Evolutionary conservation across 2,329 filamentous ascomycete species (phyloP).

Genomic region (Aureobasidium sp.): DNA sequence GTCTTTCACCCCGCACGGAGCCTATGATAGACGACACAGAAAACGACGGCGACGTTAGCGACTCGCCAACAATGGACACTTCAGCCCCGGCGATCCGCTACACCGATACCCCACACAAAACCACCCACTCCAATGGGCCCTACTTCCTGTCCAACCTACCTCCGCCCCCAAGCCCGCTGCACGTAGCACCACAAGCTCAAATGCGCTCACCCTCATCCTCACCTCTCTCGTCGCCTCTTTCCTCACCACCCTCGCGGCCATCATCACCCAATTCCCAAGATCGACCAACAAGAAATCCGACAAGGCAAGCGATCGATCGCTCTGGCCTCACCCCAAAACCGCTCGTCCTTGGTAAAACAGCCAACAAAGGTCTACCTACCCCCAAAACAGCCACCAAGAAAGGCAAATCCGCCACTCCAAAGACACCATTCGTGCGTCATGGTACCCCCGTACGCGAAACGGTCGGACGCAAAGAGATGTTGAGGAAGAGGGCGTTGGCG

Average conservation of each 20-base stretch:
- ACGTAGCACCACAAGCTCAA: neutral
- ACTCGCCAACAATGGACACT: neutral
- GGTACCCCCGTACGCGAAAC: neutral
- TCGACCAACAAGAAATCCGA: neutral
- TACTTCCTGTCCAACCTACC: constrained; percentile 7
- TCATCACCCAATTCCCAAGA: neutral
- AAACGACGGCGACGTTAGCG: constrained; percentile 12
- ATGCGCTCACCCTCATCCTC: neutral
- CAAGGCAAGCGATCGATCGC: neutral
- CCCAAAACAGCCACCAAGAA: neutral
- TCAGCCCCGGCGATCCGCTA: constrained; percentile 3
- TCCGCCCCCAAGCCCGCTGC: neutral
- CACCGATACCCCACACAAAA: neutral
- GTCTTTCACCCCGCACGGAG: neutral
- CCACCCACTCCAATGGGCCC: neutral
- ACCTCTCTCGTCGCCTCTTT: neutral
- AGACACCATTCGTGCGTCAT: neutral
- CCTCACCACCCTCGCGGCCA: neutral
- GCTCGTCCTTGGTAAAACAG: neutral
- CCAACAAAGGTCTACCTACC: neutral
- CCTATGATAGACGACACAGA: neutral
- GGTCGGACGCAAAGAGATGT: neutral
- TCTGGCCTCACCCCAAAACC: no score
- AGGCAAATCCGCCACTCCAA: neutral
- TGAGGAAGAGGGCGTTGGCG: neutral